Base-by-base conservation (phyloP, 495 filamentous ascomycete genomes). In the Neurospora sp. region DNA sequence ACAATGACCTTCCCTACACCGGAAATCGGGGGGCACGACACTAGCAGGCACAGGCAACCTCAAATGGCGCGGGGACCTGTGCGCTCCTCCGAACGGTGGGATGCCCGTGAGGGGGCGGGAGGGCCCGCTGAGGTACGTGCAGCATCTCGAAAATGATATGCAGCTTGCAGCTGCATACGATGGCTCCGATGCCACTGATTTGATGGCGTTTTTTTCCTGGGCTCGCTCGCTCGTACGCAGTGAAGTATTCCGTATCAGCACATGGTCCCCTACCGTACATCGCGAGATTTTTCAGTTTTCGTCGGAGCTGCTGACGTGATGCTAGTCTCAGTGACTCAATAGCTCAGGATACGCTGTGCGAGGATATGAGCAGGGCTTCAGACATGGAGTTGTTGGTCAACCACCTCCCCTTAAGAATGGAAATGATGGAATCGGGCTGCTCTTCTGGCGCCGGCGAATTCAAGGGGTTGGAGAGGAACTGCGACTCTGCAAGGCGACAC, bases 91-190 rank as follows among this genome's bases (percentile, higher is more conserved):
- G 54, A 35, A 35, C 27, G 27, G 27, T 66, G 54, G 54, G 54
- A 66, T 66, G 54, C 54, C 27, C 54, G 54, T 66, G 54, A 66
- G 54, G 54, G 54, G 54, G 54, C 54, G 54, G 54, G 54, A 66
- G 54, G 27, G 27, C 27, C 54, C 54, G 54, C 54, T 37, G 54
- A 66, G 27, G 27, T 66, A 66, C 54, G 54, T 66, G 54, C 54
- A 66, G 54, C 54, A 66, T 66, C 54, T 66, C 54, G 27, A 66
- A 66, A 66, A 66, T 66, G 54, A 66, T 66, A 66, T 66, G 54
- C 54, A 66, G 54, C 27, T 66, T 66, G 54, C 54, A 66, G 54
- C 54, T 66, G 27, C 54, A 66, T 66, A 35, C 9, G 54, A 66
- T 66, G 27, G 48, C 23, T 59, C 48, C 48, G 48, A 59, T 66